A percentile compares a stretch with the other conserved stretches of the same genome.
phyloP scores from a whole-genome alignment of 495 filamentous ascomycete genomes.

The Apiosordaria backusii region DNA sequence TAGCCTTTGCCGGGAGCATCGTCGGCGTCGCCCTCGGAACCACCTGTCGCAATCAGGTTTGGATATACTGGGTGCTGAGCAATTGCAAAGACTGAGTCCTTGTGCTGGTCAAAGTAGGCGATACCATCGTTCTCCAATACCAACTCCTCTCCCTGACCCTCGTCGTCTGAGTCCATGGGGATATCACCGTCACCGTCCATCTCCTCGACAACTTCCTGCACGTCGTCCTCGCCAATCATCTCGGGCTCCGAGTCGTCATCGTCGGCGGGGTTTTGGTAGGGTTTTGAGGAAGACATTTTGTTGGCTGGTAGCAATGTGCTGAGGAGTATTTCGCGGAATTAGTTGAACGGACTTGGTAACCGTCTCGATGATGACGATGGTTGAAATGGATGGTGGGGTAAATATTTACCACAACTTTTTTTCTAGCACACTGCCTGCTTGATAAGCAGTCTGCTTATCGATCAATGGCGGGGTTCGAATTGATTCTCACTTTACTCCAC shows the following conservation, averaged over 20 bases:
- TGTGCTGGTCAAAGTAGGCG: slow-evolving; percentile 87
- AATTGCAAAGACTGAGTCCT: slow-evolving; percentile 87
- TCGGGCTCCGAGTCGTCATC: slow-evolving; percentile 50
- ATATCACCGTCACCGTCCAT: slow-evolving; percentile 64
- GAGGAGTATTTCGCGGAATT: not conserved
- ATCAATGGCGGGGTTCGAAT: not conserved
- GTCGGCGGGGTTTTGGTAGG: slow-evolving; percentile 28
- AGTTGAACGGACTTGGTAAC: not conserved
- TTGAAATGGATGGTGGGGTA: slow-evolving; percentile 4
- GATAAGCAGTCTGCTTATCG: slow-evolving; percentile 9
- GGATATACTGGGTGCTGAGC: slow-evolving; percentile 82
- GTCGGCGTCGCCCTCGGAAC: slow-evolving; percentile 73
- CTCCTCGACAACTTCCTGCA: slow-evolving; percentile 57
- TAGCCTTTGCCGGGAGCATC: slow-evolving; percentile 62
- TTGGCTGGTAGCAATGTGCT: not conserved
- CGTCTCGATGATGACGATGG: not conserved
- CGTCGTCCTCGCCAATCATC: slow-evolving; percentile 65
- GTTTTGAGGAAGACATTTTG: slow-evolving; percentile 28
- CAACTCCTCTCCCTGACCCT: slow-evolving; percentile 64
- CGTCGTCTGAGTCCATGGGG: slow-evolving; percentile 64
- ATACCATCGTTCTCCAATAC: slow-evolving; percentile 81
- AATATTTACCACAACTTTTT: slow-evolving; percentile 7
- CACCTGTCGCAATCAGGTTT: slow-evolving; percentile 79
- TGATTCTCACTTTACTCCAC: not conserved
- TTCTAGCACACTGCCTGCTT: not conserved